A percentile compares a stretch with the other conserved stretches of the same genome.
Conservation (phyloP, 306 rosid genomes). For the Lathyrus sativus region DNA sequence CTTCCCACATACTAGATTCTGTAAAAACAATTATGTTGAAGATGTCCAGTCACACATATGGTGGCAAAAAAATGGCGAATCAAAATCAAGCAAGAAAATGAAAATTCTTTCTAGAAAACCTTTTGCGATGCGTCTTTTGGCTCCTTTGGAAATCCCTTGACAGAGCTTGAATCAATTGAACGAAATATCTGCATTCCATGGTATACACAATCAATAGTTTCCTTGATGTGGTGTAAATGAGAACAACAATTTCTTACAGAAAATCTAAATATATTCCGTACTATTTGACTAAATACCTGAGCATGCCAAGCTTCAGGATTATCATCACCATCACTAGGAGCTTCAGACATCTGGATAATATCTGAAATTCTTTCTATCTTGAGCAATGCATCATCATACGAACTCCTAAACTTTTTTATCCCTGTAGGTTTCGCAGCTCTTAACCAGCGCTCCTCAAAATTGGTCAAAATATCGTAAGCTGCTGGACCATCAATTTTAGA, state of each 20-base stretch:
- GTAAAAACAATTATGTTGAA: conserved; percentile 43
- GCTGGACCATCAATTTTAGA: conserved; percentile 94
- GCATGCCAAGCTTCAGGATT: conserved; percentile 95
- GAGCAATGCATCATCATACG: conserved; percentile 78
- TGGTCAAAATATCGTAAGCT: conserved; percentile 87
- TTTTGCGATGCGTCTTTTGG: conserved; percentile 69
- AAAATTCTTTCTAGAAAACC: conserved; percentile 52
- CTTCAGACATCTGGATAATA: conserved; percentile 53
- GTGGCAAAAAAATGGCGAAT: not conserved
- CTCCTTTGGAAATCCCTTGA: conserved; percentile 82
- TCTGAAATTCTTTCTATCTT: conserved; percentile 76
- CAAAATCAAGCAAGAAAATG: conserved; percentile 29
- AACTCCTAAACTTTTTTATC: conserved; percentile 64
- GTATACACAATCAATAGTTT: conserved; percentile 25
- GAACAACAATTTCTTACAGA: too few relatives aligned
- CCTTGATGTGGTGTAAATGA: conserved; percentile 20
- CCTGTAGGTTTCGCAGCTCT: conserved; percentile 88
- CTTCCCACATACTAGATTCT: conserved; percentile 93
- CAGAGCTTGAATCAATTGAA: conserved; percentile 93
- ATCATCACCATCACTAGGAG: conserved; percentile 45
- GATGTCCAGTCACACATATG: conserved; percentile 23
- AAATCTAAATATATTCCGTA: not conserved
- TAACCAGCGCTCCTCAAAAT: conserved; percentile 96
- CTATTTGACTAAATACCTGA: conserved; percentile 58
- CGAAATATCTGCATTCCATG: conserved; percentile 78